Evolutionary conservation across 441 rosid genomes (phyloP).

Genomic region (Syzygium malaccense): DNA sequence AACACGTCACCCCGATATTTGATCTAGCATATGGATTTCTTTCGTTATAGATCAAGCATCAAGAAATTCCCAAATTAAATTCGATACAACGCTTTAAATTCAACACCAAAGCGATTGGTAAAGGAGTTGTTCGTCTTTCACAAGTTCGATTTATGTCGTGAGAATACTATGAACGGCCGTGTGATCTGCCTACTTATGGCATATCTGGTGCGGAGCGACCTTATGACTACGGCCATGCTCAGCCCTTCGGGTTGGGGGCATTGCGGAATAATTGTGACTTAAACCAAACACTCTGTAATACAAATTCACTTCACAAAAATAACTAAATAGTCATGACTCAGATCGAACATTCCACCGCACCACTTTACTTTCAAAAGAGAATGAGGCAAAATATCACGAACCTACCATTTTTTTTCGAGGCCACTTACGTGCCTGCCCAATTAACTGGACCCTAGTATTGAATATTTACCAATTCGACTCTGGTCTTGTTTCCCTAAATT

Average conservation of each 20-base stretch:
- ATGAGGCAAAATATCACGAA: accelerated
- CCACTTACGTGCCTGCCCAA: not conserved
- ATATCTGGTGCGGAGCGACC: not conserved
- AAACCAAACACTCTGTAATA: accelerated
- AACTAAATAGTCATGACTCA: not conserved
- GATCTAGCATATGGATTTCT: not conserved
- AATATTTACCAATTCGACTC: not conserved
- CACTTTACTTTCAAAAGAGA: not conserved
- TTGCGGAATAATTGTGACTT: accelerated
- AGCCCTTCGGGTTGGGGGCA: accelerated
- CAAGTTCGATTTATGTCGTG: accelerated
- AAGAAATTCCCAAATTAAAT: no score
- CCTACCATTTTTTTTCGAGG: not conserved
- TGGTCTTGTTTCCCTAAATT: not conserved
- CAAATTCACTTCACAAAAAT: not conserved
- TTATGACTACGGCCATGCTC: not conserved
- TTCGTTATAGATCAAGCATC: not conserved
- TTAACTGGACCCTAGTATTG: not conserved
- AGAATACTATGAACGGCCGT: not conserved
- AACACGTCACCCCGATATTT: not conserved
- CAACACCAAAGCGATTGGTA: not conserved
- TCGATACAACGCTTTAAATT: not conserved
- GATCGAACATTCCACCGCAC: accelerated
- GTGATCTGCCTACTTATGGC: accelerated
- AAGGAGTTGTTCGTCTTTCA: accelerated